Evolutionary conservation across 1,139 yeast species (phyloP).

Genomic region (Schwanniomyces etchellsii): DNA sequence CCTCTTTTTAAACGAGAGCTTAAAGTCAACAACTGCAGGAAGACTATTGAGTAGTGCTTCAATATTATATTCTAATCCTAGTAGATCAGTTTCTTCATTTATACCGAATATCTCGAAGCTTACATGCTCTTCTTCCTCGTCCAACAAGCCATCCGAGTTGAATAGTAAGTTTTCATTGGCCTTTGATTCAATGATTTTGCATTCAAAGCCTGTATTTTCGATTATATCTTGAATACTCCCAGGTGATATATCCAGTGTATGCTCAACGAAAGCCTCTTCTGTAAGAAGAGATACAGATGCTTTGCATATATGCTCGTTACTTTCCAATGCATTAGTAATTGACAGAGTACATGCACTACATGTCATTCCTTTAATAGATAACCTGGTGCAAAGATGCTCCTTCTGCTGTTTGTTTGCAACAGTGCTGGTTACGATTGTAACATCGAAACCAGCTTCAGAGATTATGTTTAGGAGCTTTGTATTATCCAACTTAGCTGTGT

Average conservation of each 20-base stretch:
- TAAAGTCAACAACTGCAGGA: conserved; percentile 23
- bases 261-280: conserved; percentile 60
- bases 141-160: conserved; percentile 1
- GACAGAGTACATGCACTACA: conserved; percentile 77
- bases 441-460: conserved; percentile 39
- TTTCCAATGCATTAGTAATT: conserved; percentile 49
- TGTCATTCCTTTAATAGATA: conserved; percentile 71
- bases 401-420: not conserved
- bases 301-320: conserved; percentile 38
- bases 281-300: conserved; percentile 70
- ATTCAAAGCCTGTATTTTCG: conserved; percentile 77
- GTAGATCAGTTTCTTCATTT: conserved; percentile 19
- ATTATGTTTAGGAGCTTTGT: conserved; percentile 18
- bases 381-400: conserved; percentile 8
- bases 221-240: conserved; percentile 41
- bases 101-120: conserved; percentile 32
- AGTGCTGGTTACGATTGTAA: conserved; percentile 8
- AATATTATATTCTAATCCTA: conserved; percentile 30
- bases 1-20: conserved; percentile 13
- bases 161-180: conserved; percentile 1
- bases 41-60: conserved; percentile 33
- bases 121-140: conserved; percentile 20
- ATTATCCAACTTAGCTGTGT: conserved; percentile 4
- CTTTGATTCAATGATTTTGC: conserved; percentile 17
- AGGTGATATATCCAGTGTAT: conserved; percentile 24